phyloP scores from a whole-genome alignment of 176 grass and related monocot species.

The Luzula sylvatica region DNA sequence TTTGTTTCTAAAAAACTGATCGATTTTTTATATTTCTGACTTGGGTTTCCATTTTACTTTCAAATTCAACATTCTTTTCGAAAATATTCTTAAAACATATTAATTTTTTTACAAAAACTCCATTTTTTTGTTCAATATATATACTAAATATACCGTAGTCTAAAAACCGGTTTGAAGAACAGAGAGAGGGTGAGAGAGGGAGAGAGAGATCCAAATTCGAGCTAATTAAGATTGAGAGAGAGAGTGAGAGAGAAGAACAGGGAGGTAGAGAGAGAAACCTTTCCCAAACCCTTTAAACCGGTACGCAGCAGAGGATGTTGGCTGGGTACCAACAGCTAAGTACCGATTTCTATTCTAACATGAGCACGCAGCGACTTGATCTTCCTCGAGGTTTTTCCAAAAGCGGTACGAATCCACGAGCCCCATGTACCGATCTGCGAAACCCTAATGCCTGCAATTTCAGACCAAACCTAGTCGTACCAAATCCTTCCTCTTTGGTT shows the following conservation, averaged over 20 bases:
- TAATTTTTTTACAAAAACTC: conserved; percentile 24
- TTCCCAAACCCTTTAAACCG: not conserved
- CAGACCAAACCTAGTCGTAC: conserved; percentile 35
- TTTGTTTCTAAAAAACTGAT: conserved; percentile 10
- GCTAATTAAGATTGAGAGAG: not conserved
- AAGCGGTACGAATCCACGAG: conserved; percentile 35
- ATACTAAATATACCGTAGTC: not conserved
- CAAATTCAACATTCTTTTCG: conserved; percentile 49
- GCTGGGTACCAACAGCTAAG: conserved; percentile 86
- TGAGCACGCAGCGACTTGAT: conserved; percentile 82
- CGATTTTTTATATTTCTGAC: conserved; percentile 23
- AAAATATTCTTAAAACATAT: conserved; percentile 20
- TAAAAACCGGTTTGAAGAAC: no score
- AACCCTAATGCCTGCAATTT: conserved; percentile 44
- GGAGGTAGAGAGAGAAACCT: conserved; percentile 14
- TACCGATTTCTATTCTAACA: conserved; percentile 33
- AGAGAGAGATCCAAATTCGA: not conserved
- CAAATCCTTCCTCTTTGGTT: conserved; percentile 37
- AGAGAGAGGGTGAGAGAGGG: not conserved
- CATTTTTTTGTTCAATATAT: conserved; percentile 17
- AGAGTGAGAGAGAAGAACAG: not conserved
- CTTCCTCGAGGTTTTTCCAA: conserved; percentile 80
- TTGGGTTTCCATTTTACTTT: conserved; percentile 15
- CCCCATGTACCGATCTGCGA: conserved; percentile 28
- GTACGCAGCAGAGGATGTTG: conserved; percentile 70